Base-by-base conservation (phyloP, 2,329 filamentous ascomycete species). In the Zasmidium citrigriseum region DNA sequence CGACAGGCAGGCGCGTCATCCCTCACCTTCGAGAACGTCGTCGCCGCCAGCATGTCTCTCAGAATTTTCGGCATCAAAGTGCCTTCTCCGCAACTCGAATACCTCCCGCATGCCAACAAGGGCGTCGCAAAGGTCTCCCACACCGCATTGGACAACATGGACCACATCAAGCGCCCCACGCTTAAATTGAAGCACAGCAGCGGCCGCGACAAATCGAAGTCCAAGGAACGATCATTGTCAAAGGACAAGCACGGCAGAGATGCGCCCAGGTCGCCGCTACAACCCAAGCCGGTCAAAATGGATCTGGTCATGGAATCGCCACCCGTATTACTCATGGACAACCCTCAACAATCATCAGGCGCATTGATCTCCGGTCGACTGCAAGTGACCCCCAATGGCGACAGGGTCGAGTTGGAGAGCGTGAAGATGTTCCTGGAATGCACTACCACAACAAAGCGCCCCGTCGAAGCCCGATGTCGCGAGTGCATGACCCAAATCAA, bases 281-380 rank as follows among this genome's bases (percentile, higher is more conserved):
- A 49, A 2, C 56, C 61, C 9, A 75, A 78, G 50, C 73, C 80
- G 2, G 81, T 83, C 52, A 82, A 79, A 62, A 75, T 88, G 63
- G 78, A 83, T 58, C 79, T 88, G 68, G 74, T 82, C 67, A 89
- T 97, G 63, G 93, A 97, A 79, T 96, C 90, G 12, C 91, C 92
- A 1, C 93, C 93, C 2, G 82, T 93, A 18, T 85, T 97, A 47
- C 88, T 96, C 76, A 90, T 95, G 70, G 92, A 92, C 62, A 80
- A 83, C 22, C 82, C 90, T 0, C 83, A 87, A 61, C 83, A 84
- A 65, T 96, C 92, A 67, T 89, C 88, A 2, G 93, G 93, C 57
- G 91, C 92, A 5, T 80, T 97, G 59, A 84, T 97, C 52, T 96
- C 91, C 1, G 92, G 92, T 25, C 89, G 91, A 72, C 79, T 98